These are phyloP conservation scores for Bjerkandera adusta DNA, from an alignment of 1,284 basidiomycete species.

Conservation along the genomic window DNA sequence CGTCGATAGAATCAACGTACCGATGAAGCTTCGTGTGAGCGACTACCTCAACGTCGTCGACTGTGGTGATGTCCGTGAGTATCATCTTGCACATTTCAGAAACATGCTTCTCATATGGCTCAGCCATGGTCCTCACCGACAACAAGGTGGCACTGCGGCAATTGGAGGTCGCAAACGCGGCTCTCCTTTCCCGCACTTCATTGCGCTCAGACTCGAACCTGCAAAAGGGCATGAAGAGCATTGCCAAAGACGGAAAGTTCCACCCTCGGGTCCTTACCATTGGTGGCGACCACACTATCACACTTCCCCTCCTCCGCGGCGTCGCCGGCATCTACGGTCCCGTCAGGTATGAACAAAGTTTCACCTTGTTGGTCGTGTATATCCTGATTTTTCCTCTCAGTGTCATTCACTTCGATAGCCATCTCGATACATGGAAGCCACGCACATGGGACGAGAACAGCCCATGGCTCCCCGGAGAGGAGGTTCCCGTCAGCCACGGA, in stretches of 20 bases:
- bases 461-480: conserved; percentile 35
- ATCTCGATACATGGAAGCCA: conserved; percentile 37
- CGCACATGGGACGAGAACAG: conserved; percentile 20
- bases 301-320: conserved; percentile 36
- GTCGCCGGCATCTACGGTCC: conserved; percentile 36
- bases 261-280: conserved; percentile 37
- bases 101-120: background rate
- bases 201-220: conserved; percentile 9
- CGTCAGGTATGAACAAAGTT: conserved; percentile 23
- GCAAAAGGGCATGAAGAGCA: conserved; percentile 23
- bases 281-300: conserved; percentile 42
- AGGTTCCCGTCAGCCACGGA: conserved; percentile 36
- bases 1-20: conserved; percentile 31
- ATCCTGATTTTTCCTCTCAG: conserved; percentile 14
- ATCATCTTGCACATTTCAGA: background rate
- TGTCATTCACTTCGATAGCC: conserved; percentile 42
- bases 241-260: conserved; percentile 35
- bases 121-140: conserved; percentile 33
- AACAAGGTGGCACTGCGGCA: conserved; percentile 36
- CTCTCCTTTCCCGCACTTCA: conserved; percentile 24
- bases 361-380: background rate
- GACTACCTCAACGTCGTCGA: conserved; percentile 33
- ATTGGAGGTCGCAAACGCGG: conserved; percentile 32
- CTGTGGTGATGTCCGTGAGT: conserved; percentile 37
- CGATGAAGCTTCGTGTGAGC: conserved; percentile 27